A percentile compares a stretch with the other conserved stretches of the same genome.
Conservation (phyloP, 2,329 filamentous ascomycete genomes). For the Talaromyces sp. region DNA sequence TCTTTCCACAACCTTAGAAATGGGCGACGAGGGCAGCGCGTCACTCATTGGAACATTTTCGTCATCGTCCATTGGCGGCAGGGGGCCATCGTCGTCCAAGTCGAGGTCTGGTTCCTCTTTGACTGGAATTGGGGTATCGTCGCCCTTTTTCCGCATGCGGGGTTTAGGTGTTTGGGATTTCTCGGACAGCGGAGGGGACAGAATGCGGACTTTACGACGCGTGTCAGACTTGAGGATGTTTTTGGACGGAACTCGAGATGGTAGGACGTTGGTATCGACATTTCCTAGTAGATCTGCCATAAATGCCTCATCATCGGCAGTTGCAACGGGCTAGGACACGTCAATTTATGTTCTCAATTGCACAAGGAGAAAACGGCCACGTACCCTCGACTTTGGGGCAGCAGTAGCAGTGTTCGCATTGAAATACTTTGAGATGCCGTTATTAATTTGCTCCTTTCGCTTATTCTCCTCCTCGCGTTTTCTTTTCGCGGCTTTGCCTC, state of each 20-base stretch:
- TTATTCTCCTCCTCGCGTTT: constrained; percentile 83
- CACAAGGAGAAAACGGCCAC: not conserved
- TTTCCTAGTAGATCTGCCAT: constrained; percentile 78
- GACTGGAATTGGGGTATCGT: constrained; percentile 43
- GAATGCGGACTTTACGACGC: constrained; percentile 69
- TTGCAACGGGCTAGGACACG: constrained; percentile 59
- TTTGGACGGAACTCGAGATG: constrained; percentile 50
- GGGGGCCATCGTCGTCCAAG: constrained; percentile 48
- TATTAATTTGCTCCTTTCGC: constrained; percentile 79
- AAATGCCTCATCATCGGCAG: constrained; percentile 84
- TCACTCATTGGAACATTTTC: constrained; percentile 83
- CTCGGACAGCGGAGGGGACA: constrained; percentile 66
- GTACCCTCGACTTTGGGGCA: constrained; percentile 73
- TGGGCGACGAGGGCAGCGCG: constrained; percentile 73
- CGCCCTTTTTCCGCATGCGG: constrained; percentile 38
- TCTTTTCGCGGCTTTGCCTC: constrained; percentile 66
- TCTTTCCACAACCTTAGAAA: constrained; percentile 69
- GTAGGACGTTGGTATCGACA: constrained; percentile 71
- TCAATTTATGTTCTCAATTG: not conserved
- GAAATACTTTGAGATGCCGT: constrained; percentile 93
- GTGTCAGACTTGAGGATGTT: constrained; percentile 67
- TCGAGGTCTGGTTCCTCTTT: constrained; percentile 30
- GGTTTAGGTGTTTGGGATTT: constrained; percentile 48
- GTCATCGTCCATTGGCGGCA: constrained; percentile 52
- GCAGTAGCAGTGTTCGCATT: constrained; percentile 62